Evolutionary conservation across 352 stramenopile genomes (phyloP), one percentile per base, ranked within the genome.

Genomic region (Globisporangium orthogonon): DNA sequence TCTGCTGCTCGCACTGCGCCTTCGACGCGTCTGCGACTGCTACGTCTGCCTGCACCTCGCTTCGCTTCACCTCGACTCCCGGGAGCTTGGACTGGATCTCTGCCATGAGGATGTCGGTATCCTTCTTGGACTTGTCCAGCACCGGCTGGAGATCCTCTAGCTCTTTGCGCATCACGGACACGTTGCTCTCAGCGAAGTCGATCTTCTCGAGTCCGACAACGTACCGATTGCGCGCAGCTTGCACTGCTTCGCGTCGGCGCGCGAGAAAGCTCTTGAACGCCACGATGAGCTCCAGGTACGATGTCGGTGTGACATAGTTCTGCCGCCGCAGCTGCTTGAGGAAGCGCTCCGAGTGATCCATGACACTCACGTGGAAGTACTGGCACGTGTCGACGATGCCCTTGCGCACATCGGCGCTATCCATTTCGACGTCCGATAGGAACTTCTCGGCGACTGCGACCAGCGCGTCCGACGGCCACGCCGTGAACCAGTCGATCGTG

Each of bases 401-500:
- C 17, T 73, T 76, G 1, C 88, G 74, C 7, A 96, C 83, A 2
- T 72, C 62, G 2, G 59, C 67, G 41, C 63, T 93, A 35, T 94
- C 84, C 69, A 98, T 96, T 52, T 95, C 76, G 9, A 98, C 85
- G 37, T 92, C 84, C 15, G 78, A 70, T 17, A 98, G 67, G 59
- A 98, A 98, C 50, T 95, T 96, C 44, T 97, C 75, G 1, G 94
- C 94, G 31, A 98, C 94, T 2, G 94, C 93, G 1, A 97, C 79
- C 1, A 98, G 71, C 1, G 94, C 93, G 61, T 98, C 94, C 0
- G 76, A 73, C 2, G 94, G 94, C 94, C 94, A 98, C 14, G 91
- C 86, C 7, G 88, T 98, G 66, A 98, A 98, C 94, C 94, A 98
- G 63, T 98, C 93, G 64, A 98, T 98, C n/a, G 91, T 97, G 60